phyloP scores from a whole-genome alignment of 2,329 filamentous ascomycete species.

The Gliomastix tumulicola region DNA sequence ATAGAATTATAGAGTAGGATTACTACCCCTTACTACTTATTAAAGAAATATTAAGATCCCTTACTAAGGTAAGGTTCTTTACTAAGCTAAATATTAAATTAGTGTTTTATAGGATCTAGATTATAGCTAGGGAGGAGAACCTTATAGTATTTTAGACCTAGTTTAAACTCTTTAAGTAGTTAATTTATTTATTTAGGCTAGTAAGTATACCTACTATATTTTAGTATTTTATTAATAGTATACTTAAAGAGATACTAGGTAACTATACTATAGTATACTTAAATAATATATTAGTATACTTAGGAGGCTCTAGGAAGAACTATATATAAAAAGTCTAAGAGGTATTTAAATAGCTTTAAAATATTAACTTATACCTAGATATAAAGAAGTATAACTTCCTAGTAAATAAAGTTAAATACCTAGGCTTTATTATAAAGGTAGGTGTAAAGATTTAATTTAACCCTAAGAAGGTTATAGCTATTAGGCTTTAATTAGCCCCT shows the following conservation, averaged over 20 bases:
- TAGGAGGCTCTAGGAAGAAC: neutral
- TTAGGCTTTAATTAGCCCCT: neutral
- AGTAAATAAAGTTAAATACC: neutral
- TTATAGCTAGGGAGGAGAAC: neutral
- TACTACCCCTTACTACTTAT: neutral
- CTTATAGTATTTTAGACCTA: slow-evolving; percentile 1
- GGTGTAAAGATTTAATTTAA: neutral
- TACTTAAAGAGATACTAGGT: too few relatives aligned
- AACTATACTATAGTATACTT: too few relatives aligned
- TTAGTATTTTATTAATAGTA: too few relatives aligned
- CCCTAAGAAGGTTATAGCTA: neutral
- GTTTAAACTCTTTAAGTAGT: slow-evolving; percentile 10
- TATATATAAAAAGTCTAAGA: neutral
- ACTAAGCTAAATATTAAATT: slow-evolving; percentile 5
- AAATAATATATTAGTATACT: slow-evolving; percentile 4
- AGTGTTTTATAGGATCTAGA: too few relatives aligned
- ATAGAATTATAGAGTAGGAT: slow-evolving; percentile 3
- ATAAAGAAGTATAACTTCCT: neutral
- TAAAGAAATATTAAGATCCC: neutral
- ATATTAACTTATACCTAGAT: neutral
- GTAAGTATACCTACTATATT: slow-evolving; percentile 3
- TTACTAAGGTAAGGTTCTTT: too few relatives aligned
- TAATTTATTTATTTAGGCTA: slow-evolving; percentile 14
- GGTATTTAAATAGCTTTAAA: neutral
- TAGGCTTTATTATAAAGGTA: neutral